Base-by-base conservation (phyloP, 305 asterid species). In the Fraxinus sp. region DNA sequence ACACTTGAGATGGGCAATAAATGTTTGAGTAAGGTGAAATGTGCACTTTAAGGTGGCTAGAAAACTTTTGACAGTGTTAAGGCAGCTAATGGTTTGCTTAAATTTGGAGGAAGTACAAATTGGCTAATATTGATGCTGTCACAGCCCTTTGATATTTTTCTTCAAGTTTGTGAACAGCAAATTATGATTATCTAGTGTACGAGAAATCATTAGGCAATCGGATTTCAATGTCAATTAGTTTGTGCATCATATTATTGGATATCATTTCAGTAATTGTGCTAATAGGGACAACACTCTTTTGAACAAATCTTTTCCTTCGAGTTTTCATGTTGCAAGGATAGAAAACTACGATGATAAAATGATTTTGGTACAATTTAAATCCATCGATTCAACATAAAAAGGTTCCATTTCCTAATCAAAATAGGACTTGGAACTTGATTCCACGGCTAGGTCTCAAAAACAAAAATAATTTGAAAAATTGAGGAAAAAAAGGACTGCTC, bases 21-120 rank as follows among this genome's bases (percentile, higher is more conserved):
- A 86, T 75, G 77, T 81, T 7, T 28, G 41, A 36, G 87, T 85
- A 77, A 74, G 85, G 89, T 80, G 44, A 28, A 41, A 33, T 22
- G 75, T 28, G 75, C 75, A 70, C 9, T 70, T 70, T 32, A 70
- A 70, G 39, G 41, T 70, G 75, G 41, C 36, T 26, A 68, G 35
- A 68, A 26, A 68, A 30, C 35, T 59, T 78, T 83, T 39, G 90
- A 86, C 80, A 87, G 81, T 83, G 88, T 84, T 81, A 73, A 78
- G 75, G 85, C 85, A 83, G 82, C 87, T 84, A 64, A 78, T 80
- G 85, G 64, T 76, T 92, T 87, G 92, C 94, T 91, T 91, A 77
- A 81, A 64, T 80, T 85, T 77, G 83, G 87, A 85, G 94, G 81
- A 68, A 83, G 26, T 77, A 74, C 81, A 81, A 79, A 77, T 85